Evolutionary conservation across 208 protist species (phyloP).

Genomic region (Phytomonas sp.): DNA sequence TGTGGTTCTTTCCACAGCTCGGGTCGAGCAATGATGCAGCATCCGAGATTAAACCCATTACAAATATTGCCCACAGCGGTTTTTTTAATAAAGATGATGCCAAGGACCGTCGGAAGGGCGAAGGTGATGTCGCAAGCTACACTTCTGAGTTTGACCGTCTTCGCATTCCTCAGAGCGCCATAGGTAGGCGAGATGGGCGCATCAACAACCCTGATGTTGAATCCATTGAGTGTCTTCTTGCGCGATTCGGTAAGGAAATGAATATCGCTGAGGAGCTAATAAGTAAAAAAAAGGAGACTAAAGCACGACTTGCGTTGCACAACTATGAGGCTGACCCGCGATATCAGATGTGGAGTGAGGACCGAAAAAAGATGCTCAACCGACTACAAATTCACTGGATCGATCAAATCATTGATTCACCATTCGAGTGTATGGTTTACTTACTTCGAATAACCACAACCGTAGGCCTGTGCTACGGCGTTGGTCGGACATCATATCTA

Average conservation of each 20-base stretch:
- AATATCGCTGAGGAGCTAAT: conserved; percentile 10
- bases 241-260: conserved; percentile 11
- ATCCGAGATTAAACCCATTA: not conserved
- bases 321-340: conserved; percentile 48
- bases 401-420: conserved; percentile 66
- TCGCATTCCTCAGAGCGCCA: conserved; percentile 17
- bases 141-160: conserved; percentile 21
- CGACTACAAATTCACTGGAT: conserved; percentile 73
- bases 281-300: conserved; percentile 8
- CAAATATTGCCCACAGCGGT: not conserved
- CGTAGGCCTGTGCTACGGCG: conserved; percentile 65
- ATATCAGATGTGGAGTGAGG: conserved; percentile 66
- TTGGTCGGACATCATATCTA: conserved; percentile 59
- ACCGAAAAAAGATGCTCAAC: conserved; percentile 47
- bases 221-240: conserved; percentile 9
- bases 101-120: not conserved
- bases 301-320: not conserved
- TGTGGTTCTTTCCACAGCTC: not conserved
- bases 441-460: conserved; percentile 59
- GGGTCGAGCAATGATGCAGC: not conserved
- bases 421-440: conserved; percentile 38
- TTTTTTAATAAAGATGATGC: not conserved
- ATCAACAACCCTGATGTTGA: conserved; percentile 10
- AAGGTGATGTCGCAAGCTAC: not conserved
- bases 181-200: not conserved